Evolutionary conservation across 2,329 filamentous ascomycete genomes (phyloP).

Genomic region (Daldinia sp.): DNA sequence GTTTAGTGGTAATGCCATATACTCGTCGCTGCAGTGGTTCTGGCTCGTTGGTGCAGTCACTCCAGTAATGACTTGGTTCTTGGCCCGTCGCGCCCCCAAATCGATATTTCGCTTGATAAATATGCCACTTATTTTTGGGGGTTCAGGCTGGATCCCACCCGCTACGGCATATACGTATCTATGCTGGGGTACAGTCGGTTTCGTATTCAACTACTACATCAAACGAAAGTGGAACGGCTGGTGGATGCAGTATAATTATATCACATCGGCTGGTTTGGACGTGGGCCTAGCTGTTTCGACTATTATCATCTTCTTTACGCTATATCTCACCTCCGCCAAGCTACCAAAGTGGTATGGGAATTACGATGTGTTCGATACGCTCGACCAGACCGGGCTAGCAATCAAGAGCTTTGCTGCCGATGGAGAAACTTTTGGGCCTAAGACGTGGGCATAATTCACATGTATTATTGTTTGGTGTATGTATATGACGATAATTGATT

Average conservation of each 20-base stretch:
- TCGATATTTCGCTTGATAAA: slow-evolving; percentile 74
- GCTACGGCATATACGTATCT: slow-evolving; percentile 79
- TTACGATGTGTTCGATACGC: slow-evolving; percentile 58
- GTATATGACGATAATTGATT: neutral
- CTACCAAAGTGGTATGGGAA: slow-evolving; percentile 75
- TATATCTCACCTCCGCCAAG: slow-evolving; percentile 69
- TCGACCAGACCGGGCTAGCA: slow-evolving; percentile 60
- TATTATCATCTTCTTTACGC: slow-evolving; percentile 76
- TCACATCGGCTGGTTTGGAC: slow-evolving; percentile 78
- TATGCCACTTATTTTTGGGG: slow-evolving; percentile 76
- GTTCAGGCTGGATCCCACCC: slow-evolving; percentile 72
- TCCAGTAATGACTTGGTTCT: slow-evolving; percentile 72
- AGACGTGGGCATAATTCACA: slow-evolving; percentile 57
- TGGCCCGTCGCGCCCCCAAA: slow-evolving; percentile 71
- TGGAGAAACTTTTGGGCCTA: slow-evolving; percentile 65
- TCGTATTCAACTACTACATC: slow-evolving; percentile 76
- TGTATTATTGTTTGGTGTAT: neutral
- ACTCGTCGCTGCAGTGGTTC: slow-evolving; percentile 75
- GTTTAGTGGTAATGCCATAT: slow-evolving; percentile 73
- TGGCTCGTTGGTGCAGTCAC: slow-evolving; percentile 74
- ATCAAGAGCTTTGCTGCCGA: slow-evolving; percentile 57
- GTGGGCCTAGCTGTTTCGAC: slow-evolving; percentile 74
- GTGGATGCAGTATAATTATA: slow-evolving; percentile 85
- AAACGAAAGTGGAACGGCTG: slow-evolving; percentile 74
- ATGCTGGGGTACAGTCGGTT: slow-evolving; percentile 76